Evolutionary conservation across 139 green algal genomes (phyloP), one percentile per base, ranked within the genome.

Genomic region (Picochlorum sp.): DNA sequence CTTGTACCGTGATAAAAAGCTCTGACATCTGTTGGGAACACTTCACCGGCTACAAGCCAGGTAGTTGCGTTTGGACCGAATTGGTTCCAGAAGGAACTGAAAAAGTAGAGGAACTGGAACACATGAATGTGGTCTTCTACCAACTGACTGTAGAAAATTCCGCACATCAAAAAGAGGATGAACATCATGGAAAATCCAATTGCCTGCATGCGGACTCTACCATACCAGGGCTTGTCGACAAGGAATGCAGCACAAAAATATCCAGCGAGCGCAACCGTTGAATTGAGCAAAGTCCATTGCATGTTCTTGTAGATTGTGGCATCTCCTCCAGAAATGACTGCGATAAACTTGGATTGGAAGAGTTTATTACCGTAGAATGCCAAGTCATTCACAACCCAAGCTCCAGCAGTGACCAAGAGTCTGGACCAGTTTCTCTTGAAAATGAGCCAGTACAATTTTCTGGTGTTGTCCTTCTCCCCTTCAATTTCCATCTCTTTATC

Each of bases 331-430:
- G 52, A 67, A 56, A 75, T 68, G 26, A 77, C 65, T n/a, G 70
- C 23, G 16, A 89, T 81, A 73, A 89, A 88, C 0, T 67, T 34
- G 15, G 38, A 63, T 62, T 89, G 77, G 66, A 84, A 81, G 3
- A 91, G 69, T 75, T 91, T 92, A 77, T 88, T 88, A 47, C 85
- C 82, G 23, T 88, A 90, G 65, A 84, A 86, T 44, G 77, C 72
- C 57, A 87, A 83, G 56, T 87, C 72, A 45, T 56, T 69, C 9
- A 70, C 67, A 26, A 82, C 47, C 79, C 79, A 85, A 51, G 30
- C 64, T 14, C 69, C 49, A 38, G 47, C 65, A 15, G 74, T 80
- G 15, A 37, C 52, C 3, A 76, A 6, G 20, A 81, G 59, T 6
- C 74, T 51, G 15, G 58, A 69, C 60, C 65, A 71, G 65, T 77